Evolutionary conservation across 495 filamentous ascomycete species (phyloP), one percentile per base, ranked within the genome.

Genomic region (Talaromyces stipitatus): DNA sequence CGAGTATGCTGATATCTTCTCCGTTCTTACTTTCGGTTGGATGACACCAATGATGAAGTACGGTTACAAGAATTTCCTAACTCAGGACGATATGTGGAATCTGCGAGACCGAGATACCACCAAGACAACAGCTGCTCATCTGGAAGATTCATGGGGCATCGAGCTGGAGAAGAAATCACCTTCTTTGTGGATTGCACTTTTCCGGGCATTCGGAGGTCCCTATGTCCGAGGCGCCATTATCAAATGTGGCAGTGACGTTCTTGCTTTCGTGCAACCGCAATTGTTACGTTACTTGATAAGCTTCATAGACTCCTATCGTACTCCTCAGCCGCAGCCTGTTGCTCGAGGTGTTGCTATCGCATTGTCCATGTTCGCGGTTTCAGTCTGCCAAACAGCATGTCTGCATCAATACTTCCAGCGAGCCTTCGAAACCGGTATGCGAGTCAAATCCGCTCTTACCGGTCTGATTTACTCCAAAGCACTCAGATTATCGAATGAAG

Each of bases 11-110:
- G 90, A 92, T 54, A 79, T 97, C 46, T 97, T 97, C 72, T 96
- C 92, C 9, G 83, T 89, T 36, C 82, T 99, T 28, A 95, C 92
- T 9, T 99, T 99, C 68, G 83, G 88, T 56, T 99, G 95, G 95
- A 96, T 99, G 90, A 99, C 95, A 0, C 91, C 92, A 14, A 72
- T 97, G 82, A 99, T 99, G 95, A 91, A 86, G 63, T 85, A 86
- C 72, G 95, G 95, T 16, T 97, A 99, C 71, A 88, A 85, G 62
- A 83, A 91, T 55, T 99, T 81, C 66, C 78, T 99, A 52, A 96
- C 90, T 4, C 92, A 99, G 71, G 90, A 99, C 58, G 94, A 99
- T 71, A 80, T 99, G 47, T 99, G 94, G 94, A 92, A 88, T 61
- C 79, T 99, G 36, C 83, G 92, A 12, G 85, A 81, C 58, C 78